Evolutionary conservation across 2,329 filamentous ascomycete species (phyloP), one percentile per base, ranked within the genome.

Genomic region (Arthroderma sp.): DNA sequence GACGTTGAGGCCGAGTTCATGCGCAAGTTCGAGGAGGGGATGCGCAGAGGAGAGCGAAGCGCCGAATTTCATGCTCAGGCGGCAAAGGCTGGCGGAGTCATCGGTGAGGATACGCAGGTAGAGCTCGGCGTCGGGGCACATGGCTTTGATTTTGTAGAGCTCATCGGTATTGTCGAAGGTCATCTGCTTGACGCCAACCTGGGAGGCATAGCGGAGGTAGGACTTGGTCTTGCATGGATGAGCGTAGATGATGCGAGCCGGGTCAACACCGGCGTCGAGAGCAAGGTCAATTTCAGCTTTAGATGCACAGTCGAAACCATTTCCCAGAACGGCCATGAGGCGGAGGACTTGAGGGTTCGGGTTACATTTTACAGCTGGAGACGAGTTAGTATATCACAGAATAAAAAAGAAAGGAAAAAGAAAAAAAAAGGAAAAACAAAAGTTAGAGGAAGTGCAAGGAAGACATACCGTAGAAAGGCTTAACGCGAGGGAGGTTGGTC

Each of bases 211-310:
- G 69, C 91, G 89, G 61, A 98, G 81, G 73, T 96, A 97, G 52
- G 91, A 96, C 77, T 93, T 95, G 67, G 93, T 98, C 84, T 98
- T 98, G 87, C 93, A 97, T 57, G 93, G 93, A 77, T 98, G 93
- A 54, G 93, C 93, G 70, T 97, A 98, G 76, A 98, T 96, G 78
- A 98, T 94, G 72, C 91, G 90, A 63, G 84, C 82, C 11, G 93
- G 88, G 68, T 88, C 85, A 64, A 95, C 81, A 65, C 90, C 91
- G 71, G 91, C 81, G 67, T 81, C 79, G 56, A 97, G 79, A 61
- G 96, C 87, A 72, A 91, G 84, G 72, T 98, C 91, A 66, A 98
- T 96, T 77, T 98, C 93, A 63, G 85, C 81, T 81, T 97, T 97
- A 74, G 91, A 97, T 62, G 93, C 93, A 74, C 93, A 98, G 75